Conservation (phyloP, 208 protist genomes). For the Histomonas meleagridis region DNA sequence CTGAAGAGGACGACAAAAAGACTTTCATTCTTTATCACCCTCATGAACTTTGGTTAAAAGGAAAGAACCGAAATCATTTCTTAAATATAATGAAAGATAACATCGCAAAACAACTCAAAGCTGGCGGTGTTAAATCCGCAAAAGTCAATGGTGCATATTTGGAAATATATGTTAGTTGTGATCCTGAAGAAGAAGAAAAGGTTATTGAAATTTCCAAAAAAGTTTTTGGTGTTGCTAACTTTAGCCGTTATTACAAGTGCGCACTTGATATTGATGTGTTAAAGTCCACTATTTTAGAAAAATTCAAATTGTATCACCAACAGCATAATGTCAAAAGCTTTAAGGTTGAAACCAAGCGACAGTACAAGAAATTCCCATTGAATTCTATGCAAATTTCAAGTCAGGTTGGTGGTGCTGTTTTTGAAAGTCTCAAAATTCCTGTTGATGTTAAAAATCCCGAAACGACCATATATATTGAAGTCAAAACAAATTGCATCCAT, state of each 20-base stretch:
- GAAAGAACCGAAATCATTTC: background rate
- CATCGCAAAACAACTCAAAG: background rate
- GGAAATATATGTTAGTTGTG: background rate
- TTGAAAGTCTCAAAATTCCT: background rate
- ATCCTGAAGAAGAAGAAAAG: background rate
- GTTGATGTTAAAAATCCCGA: background rate
- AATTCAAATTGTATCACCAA: background rate
- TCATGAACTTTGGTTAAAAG: background rate
- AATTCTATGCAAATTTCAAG: background rate
- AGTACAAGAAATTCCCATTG: background rate
- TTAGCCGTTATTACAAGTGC: background rate
- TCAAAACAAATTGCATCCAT: background rate
- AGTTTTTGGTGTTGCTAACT: background rate
- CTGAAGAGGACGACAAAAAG: too few species aligned
- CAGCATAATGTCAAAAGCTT: background rate
- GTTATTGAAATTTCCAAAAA: background rate
- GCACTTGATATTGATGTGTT: background rate
- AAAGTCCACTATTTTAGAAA: background rate
- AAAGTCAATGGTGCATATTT: background rate
- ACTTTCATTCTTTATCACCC: conserved; percentile 37
- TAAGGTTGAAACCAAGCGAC: background rate
- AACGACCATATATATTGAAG: background rate
- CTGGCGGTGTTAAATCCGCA: background rate
- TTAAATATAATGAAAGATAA: background rate
- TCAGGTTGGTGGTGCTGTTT: background rate